Evolutionary conservation across 2,329 filamentous ascomycete species (phyloP), one percentile per base, ranked within the genome.

Genomic region (Cladophialophora exuberans): DNA sequence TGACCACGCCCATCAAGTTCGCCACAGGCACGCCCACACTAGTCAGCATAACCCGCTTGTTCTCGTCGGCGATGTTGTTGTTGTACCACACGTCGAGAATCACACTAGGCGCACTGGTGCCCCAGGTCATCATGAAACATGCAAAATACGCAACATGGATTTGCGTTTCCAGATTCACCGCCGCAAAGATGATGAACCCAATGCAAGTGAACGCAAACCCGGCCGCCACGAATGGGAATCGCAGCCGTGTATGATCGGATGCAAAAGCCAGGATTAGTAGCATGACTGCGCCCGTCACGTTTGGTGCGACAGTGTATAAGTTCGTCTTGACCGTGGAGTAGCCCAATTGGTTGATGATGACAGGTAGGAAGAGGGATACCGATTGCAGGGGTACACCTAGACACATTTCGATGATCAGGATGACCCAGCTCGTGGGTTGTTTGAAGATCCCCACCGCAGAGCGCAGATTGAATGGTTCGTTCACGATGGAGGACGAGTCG

Each of bases 61-160:
- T 79, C 65, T 82, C 78, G 20, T 76, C 73, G 6, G 79, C 65
- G 36, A 78, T 80, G 62, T 81, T 81, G 57, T 80, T 81, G 52
- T 80, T 80, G 73, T 90, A 91, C 85, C 85, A 87, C 53, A 83
- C 76, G 62, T 84, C 74, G 13, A 86, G 75, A 10, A 92, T 76
- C 6, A 91, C 87, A 0, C 83, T 88, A 0, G 89, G 88, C 0
- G 88, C 87, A 1, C 84, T 86, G 0, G 87, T 90, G 13, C 88
- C 88, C 84, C 87, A 90, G 9, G 84, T 87, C 86, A 91, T 90
- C 85, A 91, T 88, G 69, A 91, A 92, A 51, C 81, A 85, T 4
- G 87, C 86, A 61, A 85, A 90, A 66, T 91, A 91, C 0, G 87
- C 88, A 1, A 90, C 76, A 3, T 80, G 77, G n/a, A 87, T 69